Evolutionary conservation across 345 rosid species (phyloP), one percentile per base, ranked within the genome.

Genomic region (Diplotaxis tenuifolia): DNA sequence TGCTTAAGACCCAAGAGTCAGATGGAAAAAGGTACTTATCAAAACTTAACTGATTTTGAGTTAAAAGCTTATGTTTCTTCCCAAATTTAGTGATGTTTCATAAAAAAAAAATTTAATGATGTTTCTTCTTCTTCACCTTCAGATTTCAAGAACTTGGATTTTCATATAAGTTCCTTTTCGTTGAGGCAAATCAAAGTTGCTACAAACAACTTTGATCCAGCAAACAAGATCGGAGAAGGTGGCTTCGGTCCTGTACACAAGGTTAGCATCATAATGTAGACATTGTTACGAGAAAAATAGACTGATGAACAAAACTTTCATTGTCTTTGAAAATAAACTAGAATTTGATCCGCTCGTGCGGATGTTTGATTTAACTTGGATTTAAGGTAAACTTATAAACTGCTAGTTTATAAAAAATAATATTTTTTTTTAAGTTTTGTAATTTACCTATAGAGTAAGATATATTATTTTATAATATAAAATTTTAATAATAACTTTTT

Each of bases 231-330:
- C 5, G 89, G 89, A 28, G 88, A 87, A 79, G 92, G 92, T 54
- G 88, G 92, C n/a, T 88, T 88, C 4, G 92, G 92, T 67, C 84
- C 89, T 47, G 92, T 86, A 12, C 83, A 82, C 75, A 88, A 84
- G 92, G 89, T 87, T 14, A 57, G 18, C 53, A 67, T 61, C 22
- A 66, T 49, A 71, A 45, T 50, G 20, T 56, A 0, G 19, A 31
- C 36, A 23, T 23, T 53, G 19, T 12, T 20, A 58, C 9, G 61
- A 56, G 71, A 63, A 10, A 22, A 8, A 32, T 5, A 16, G 15
- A 22, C 23, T 18, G 34, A 68, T 61, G 25, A 45, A 36, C 32
- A 25, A 50, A 16, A 7, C 4, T 36, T 22, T 9, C 9, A 6
- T 31, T 31, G 34, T 31, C 7, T 31, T 9, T 34, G 10, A 34